Percentiles rank a stretch among this genome's conserved stretches.
These are phyloP conservation scores for Ustilago nuda DNA, from an alignment of 1,284 basidiomycete genomes.

Conservation along the genomic window DNA sequence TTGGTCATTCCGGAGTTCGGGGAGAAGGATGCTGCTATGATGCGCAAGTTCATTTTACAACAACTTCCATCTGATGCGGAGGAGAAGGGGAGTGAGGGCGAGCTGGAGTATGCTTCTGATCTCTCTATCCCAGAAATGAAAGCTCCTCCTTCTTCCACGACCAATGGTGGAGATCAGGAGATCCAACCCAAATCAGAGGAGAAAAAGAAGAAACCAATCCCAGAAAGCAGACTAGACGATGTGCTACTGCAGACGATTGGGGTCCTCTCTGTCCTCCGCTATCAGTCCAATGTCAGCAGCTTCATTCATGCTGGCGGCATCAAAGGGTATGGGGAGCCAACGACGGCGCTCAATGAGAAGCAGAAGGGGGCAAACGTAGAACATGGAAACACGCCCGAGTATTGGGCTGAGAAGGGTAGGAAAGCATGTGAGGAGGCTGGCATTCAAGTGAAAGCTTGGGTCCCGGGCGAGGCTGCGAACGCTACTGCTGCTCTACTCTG, in stretches of 20 bases:
- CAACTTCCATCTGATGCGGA: slow-evolving; percentile 11
- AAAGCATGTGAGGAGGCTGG: slow-evolving; percentile 34
- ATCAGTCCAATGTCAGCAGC: slow-evolving; percentile 53
- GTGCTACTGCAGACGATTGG: slow-evolving; percentile 64
- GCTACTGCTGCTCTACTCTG: slow-evolving; percentile 28
- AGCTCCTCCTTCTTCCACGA: not conserved
- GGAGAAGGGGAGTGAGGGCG: slow-evolving; percentile 3
- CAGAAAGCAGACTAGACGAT: slow-evolving; percentile 49
- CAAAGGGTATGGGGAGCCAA: slow-evolving; percentile 27
- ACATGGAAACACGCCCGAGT: slow-evolving; percentile 28
- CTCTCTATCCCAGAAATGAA: slow-evolving; percentile 10
- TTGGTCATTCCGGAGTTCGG: slow-evolving; percentile 62
- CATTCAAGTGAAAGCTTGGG: slow-evolving; percentile 40
- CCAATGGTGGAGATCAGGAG: not conserved
- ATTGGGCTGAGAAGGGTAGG: slow-evolving; percentile 33
- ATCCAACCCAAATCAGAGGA: not conserved
- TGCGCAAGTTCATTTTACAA: slow-evolving; percentile 31
- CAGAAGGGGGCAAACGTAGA: not conserved
- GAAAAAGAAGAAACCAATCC: slow-evolving; percentile 26
- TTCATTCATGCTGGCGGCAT: slow-evolving; percentile 56
- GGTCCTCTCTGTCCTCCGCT: slow-evolving; percentile 58
- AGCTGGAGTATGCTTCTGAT: slow-evolving; percentile 45
- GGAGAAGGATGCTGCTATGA: slow-evolving; percentile 26
- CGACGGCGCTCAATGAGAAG: slow-evolving; percentile 13
- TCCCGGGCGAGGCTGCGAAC: slow-evolving; percentile 16